Base-by-base conservation (phyloP, 192 early-diverging fungal species). In the Allomyces macrogynus region DNA sequence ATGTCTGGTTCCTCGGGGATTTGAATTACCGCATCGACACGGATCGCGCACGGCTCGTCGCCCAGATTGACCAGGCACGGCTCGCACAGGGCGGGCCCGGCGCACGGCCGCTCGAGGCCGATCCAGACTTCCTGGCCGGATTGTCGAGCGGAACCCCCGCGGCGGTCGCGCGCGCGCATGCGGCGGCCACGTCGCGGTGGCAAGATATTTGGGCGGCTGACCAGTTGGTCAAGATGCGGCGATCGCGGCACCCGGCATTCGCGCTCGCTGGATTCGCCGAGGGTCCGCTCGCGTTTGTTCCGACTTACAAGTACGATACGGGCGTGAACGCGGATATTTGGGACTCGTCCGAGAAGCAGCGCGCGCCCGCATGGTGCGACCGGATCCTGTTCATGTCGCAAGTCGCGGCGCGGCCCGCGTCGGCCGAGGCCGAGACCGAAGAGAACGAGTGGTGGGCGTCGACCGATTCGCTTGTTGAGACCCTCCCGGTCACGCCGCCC, bases 281-380 rank as follows among this genome's bases (percentile, higher is more conserved):
- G 76, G 78, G 81, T 14, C 81, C 80, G 26, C 74, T 94, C 54
- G 67, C 64, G 27, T 99, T 99, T 74, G 84, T 78, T 10, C 96
- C 96, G 0, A 99, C 96, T 2, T 99, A 97, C 84, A 99, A 99
- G 75, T 97, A 92, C 71, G 87, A 99, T 67, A 81, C 80, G 5
- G 87, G 87, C 20, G 32, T 40, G 32, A 40, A 40, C 7, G 87
- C 85, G 18, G 80, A 89, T 42, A 72, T 71, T 12, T 99, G 93
- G 67, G 96, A 99, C 69, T 83, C 86, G 7, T 90, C 87, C 54
- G 93, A 96, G 60, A 99, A 99, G 78, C 83, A 86, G 66, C 81
- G 96, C 25, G 84, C 85, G 3, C 96, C 96, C 1, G 87, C 91
- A 11, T 99, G 91, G 89, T 97, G 95, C 71, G 96, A 99, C 78